Evolutionary conservation across 805 yeast species (phyloP), one percentile per base, ranked within the genome.

Genomic region (Metschnikowia proteae): DNA sequence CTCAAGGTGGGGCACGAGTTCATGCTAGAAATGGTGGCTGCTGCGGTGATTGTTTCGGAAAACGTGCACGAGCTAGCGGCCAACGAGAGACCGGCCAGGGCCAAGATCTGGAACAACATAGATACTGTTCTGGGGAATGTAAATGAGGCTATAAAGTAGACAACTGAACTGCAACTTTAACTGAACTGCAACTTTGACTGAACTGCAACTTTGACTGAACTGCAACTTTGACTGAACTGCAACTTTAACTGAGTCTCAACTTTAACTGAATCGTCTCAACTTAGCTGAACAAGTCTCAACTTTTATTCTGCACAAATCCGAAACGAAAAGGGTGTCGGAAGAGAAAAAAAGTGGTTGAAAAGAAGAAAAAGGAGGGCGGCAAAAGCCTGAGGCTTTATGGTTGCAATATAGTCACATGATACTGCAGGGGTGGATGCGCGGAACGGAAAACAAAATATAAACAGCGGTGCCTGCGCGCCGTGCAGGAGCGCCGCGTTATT

Each of bases 1-100:
- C 64, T 68, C 50, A 73, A 63, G 23, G 75, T 72, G n/a, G 71
- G 66, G 58, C 77, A 73, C 8, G 74, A 53, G 51, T 62, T 66
- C 46, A 73, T 59, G 45, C 52, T 56, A 31, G 63, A 49, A 32
- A 70, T 57, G 26, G 66, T 74, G 38, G 71, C 58, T 31, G 74
- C 63, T n/a, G 66, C 74, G 25, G 72, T 63, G 48, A 73, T 62
- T 50, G 74, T 69, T 45, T 68, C 66, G 49, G 69, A 65, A 50
- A 67, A 67, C 10, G 75, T 70, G 57, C 77, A 73, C n/a, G 62
- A 52, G 46, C 51, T 48, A 28, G 51, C 39, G 11, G 50, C 32
- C 8, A 50, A 13, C 9, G 51, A 34, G 33, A 51, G 50, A 10
- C 46, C 51, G 25, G 51, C 57, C 17, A 53, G 51, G 30, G 51